Base-by-base conservation (phyloP, 2,329 filamentous ascomycete genomes). In the Pseudogymnoascus sp. region DNA sequence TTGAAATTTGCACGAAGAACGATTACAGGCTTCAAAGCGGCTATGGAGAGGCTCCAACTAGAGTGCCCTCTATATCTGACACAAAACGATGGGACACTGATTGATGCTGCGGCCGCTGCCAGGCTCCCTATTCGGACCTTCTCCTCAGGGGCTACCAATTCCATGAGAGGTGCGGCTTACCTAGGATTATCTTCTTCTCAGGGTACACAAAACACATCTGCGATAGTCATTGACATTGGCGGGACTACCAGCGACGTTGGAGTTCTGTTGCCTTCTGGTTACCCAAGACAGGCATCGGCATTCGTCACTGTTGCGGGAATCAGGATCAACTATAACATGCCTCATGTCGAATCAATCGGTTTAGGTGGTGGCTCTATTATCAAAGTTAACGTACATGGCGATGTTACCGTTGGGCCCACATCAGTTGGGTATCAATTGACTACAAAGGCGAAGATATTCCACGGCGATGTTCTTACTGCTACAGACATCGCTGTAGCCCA, bases 131-230 rank as follows among this genome's bases (percentile, higher is more conserved):
- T 88, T 59, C 75, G 81, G 58, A 87, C 83, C 0, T 88, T 88
- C 67, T 83, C 83, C 0, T 84, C 81, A 40, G 85, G 85, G 0
- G 83, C 85, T 2, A 87, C 85, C 0, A 88, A 88, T 69, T 85
- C 81, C 62, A 84, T 86, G 76, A 79, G 81, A 61, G 84, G 85
- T 0, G 85, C 85, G 1, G 86, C 85, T 0, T 87, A 86, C 62
- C 73, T 89, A 1, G 59, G 61, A 5, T 43, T 65, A 7, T 67
- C 67, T 69, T 11, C 62, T 62, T 5, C 65, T 62, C 11, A 67
- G 64, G 21, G 66, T 62, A 37, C 33, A 5, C 21, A 63, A 41
- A 67, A 69, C 59, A 66, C 68, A 7, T 66, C 65, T 52, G 68
- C 72, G 61, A 61, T 68, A 4, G 67, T 85, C 45, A 81, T 85